These are phyloP conservation scores for Pestalotiopsis sp. DNA, from an alignment of 2,329 filamentous ascomycete species.

Conservation along the genomic window DNA sequence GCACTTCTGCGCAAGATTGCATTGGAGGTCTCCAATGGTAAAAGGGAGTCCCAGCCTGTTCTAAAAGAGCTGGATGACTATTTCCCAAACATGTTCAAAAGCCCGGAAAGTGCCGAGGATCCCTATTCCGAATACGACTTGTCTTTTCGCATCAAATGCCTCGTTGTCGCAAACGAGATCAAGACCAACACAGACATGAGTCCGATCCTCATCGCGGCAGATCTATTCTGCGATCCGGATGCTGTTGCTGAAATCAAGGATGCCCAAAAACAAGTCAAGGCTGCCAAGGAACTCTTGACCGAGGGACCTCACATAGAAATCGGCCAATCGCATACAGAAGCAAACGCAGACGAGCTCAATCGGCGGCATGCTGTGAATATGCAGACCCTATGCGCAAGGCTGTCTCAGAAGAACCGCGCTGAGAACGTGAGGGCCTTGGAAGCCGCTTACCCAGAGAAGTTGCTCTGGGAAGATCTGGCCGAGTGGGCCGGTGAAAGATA, in stretches of 20 bases:
- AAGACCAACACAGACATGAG: conserved; percentile 10
- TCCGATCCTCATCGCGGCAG: conserved; percentile 21
- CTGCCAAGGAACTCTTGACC: conserved; percentile 8
- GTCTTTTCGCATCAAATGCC: conserved; percentile 27
- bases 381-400: background rate
- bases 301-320: conserved; percentile 8
- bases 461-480: conserved; percentile 6
- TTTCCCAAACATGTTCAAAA: conserved; percentile 24
- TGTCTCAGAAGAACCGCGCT: background rate
- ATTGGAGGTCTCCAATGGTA: conserved; percentile 18
- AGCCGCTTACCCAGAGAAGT: background rate
- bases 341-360: background rate
- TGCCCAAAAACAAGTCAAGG: background rate
- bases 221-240: conserved; percentile 25
- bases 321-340: background rate
- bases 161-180: conserved; percentile 23
- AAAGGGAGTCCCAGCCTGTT: conserved; percentile 15
- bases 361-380: background rate
- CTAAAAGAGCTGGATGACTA: conserved; percentile 25
- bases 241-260: background rate
- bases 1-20: conserved; percentile 26
- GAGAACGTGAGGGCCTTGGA: conserved; percentile 2
- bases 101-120: conserved; percentile 7
- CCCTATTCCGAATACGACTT: conserved; percentile 17
- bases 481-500: background rate